Conservation (phyloP, 192 early-diverging fungal genomes). For the Oehlia diaphana region DNA sequence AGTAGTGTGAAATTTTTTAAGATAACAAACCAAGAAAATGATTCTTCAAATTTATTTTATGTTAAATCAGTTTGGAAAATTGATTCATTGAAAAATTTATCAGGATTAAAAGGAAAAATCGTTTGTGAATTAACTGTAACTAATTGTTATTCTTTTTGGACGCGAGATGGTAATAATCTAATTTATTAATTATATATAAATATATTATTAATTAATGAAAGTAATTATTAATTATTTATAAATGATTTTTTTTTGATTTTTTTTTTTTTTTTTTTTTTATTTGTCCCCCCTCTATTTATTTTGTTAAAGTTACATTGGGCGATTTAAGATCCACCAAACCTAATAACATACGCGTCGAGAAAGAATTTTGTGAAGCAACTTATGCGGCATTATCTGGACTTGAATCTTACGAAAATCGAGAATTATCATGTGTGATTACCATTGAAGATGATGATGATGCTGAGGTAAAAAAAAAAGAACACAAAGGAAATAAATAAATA, state of each 20-base stretch:
- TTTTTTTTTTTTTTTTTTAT: too few relatives aligned
- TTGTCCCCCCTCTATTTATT: too few relatives aligned
- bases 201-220: too few relatives aligned
- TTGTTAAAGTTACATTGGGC: not conserved
- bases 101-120: not conserved
- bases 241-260: too few relatives aligned
- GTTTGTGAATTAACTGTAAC: conserved; percentile 2
- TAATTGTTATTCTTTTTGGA: conserved; percentile 11
- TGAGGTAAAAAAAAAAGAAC: not conserved
- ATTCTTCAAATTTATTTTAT: not conserved
- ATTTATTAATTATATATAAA: too few relatives aligned
- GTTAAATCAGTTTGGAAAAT: not conserved
- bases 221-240: too few relatives aligned
- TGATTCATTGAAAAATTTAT: not conserved
- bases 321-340: conserved; percentile 3
- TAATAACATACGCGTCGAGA: not conserved
- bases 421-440: not conserved
- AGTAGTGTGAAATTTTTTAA: not conserved
- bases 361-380: conserved; percentile 4
- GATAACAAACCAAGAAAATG: not conserved
- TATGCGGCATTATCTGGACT: conserved; percentile 7
- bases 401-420: not conserved
- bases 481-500: too few relatives aligned
- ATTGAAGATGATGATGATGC: not conserved
- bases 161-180: not conserved